Percentiles rank a stretch among this genome's conserved stretches.
Evolutionary conservation across 2,329 filamentous ascomycete genomes (phyloP).

Genomic region (Aspergillaceae sp.): DNA sequence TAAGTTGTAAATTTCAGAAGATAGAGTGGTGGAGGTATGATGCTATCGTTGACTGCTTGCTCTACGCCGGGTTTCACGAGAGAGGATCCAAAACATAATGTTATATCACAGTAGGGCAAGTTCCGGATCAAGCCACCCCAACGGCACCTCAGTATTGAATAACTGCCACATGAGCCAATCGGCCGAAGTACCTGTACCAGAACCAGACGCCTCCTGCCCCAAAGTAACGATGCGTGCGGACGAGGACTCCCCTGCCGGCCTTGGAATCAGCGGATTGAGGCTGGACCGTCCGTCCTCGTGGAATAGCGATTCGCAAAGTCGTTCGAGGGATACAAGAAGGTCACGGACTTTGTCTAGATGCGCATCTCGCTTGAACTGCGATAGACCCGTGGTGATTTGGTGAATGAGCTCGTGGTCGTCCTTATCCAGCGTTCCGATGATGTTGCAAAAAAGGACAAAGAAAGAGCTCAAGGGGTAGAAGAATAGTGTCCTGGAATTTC

Average conservation of each 20-base stretch:
- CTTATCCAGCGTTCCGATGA: constrained; percentile 3
- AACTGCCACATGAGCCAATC: constrained; percentile 8
- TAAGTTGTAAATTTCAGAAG: too few species aligned
- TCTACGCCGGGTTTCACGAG: too few species aligned
- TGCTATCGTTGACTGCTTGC: too few species aligned
- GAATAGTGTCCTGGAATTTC: constrained; percentile 2
- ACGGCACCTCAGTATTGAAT: constrained; percentile 6
- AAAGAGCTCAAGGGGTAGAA: constrained; percentile 6
- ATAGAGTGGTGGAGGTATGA: too few species aligned
- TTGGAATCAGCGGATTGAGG: background rate
- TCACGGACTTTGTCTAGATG: background rate
- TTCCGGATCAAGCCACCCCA: background rate
- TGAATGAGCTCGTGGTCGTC: constrained; percentile 1
- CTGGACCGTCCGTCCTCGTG: background rate
- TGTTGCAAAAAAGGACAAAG: constrained; percentile 7
- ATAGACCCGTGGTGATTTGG: background rate
- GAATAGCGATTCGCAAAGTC: background rate
- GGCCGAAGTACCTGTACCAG: background rate
- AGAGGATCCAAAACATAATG: too few species aligned
- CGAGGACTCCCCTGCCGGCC: background rate
- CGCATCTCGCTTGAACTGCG: background rate
- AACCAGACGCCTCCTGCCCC: background rate
- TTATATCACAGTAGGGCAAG: background rate
- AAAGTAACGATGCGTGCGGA: background rate
- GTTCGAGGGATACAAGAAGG: background rate